phyloP scores from a whole-genome alignment of 2,329 filamentous ascomycete genomes.

The Diaporthe capsici region DNA sequence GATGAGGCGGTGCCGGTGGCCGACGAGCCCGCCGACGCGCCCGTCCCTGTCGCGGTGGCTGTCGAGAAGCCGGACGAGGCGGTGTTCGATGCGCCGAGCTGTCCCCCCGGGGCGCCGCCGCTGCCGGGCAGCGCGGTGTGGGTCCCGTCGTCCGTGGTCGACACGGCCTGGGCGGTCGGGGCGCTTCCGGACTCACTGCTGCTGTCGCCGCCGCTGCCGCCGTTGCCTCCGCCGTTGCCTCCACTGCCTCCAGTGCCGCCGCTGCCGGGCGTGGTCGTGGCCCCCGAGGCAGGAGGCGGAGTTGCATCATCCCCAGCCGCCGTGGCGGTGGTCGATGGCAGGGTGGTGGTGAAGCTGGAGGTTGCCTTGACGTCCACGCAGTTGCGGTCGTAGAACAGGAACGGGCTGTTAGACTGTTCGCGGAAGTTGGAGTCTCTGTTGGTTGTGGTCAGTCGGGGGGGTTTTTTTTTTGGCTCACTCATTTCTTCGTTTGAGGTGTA shows the following conservation, averaged over 20 bases:
- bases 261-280: not conserved
- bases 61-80: not conserved
- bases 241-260: conserved; percentile 1
- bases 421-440: conserved; percentile 39
- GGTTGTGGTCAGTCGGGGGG: not conserved
- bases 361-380: conserved; percentile 34
- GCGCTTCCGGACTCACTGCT: conserved; percentile 8
- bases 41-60: conserved; percentile 15
- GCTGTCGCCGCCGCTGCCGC: not conserved
- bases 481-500: too few species aligned
- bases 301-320: not conserved
- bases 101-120: not conserved
- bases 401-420: conserved; percentile 36
- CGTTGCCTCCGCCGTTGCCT: not conserved
- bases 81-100: not conserved
- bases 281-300: not conserved
- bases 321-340: conserved; percentile 15
- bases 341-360: conserved; percentile 35
- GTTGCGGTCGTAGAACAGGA: conserved; percentile 41
- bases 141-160: not conserved
- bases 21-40: conserved; percentile 3
- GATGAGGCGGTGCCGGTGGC: not conserved
- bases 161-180: conserved; percentile 22
- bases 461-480: not conserved
- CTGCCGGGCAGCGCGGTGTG: conserved; percentile 14